A percentile compares a stretch with the other conserved stretches of the same genome.
These are phyloP conservation scores for Nakaseomyces sp. DNA, from an alignment of 1,139 yeast species.

Conservation along the genomic window DNA sequence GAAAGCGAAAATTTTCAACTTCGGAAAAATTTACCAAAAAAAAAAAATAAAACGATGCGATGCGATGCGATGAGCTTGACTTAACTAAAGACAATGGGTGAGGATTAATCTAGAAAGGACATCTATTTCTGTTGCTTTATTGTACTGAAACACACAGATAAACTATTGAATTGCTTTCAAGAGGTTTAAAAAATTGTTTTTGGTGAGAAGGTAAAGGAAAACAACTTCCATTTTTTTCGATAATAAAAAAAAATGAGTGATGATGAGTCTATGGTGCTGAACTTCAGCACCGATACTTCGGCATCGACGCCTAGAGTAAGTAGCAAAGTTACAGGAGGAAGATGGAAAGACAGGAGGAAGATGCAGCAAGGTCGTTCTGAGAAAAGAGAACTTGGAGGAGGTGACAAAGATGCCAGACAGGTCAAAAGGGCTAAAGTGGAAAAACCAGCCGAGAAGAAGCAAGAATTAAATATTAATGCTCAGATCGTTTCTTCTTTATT, in stretches of 20 bases:
- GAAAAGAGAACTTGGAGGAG: slow-evolving; percentile 19
- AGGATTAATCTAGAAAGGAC: too few species aligned
- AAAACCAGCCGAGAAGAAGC: slow-evolving; percentile 10
- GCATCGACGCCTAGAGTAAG: slow-evolving; percentile 12
- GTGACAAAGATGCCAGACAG: slow-evolving; percentile 5
- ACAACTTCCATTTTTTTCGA: too few species aligned
- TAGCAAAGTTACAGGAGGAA: slow-evolving; percentile 54
- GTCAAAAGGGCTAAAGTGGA: slow-evolving; percentile 7
- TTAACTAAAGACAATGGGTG: too few species aligned
- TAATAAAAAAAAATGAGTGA: slow-evolving; percentile 24
- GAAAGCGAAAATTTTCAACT: too few species aligned
- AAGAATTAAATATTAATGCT: slow-evolving; percentile 11
- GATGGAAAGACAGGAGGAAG: slow-evolving; percentile 67
- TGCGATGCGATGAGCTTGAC: slow-evolving; percentile 5
- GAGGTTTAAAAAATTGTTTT: too few species aligned
- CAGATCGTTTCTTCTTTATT: slow-evolving; percentile 72
- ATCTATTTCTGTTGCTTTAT: too few species aligned
- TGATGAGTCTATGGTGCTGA: slow-evolving; percentile 30
- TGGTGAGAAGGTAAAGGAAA: too few species aligned
- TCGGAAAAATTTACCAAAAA: too few species aligned
- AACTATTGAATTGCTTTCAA: too few species aligned
- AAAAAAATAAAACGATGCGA: background rate
- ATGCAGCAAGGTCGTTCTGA: slow-evolving; percentile 28
- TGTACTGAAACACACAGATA: too few species aligned
- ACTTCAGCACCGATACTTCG: slow-evolving; percentile 20